phyloP scores from a whole-genome alignment of 2,329 filamentous ascomycete genomes.

The Trematosphaeria pertusa region DNA sequence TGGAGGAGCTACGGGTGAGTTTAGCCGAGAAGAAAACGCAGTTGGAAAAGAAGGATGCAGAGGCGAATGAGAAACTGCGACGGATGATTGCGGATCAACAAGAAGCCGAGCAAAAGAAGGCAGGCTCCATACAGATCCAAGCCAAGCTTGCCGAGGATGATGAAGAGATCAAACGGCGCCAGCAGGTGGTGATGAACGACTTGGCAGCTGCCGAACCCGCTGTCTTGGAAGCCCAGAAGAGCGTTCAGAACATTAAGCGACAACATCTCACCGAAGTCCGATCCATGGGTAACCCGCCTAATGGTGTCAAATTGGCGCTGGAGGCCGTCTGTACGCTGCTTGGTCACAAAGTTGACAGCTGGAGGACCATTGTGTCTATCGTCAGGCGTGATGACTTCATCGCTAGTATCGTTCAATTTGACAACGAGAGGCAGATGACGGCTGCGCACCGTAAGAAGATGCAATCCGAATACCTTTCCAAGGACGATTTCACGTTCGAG shows the following conservation, averaged over 20 bases:
- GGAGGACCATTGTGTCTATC: conserved; percentile 89
- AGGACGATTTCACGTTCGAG: conserved; percentile 95
- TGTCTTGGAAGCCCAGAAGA: conserved; percentile 89
- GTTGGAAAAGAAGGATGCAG: conserved; percentile 89
- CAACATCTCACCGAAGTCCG: conserved; percentile 97
- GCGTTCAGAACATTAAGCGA: conserved; percentile 97
- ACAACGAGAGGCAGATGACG: conserved; percentile 96
- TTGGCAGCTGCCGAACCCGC: conserved; percentile 91
- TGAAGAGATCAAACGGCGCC: conserved; percentile 80
- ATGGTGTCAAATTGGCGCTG: conserved; percentile 87
- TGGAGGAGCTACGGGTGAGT: conserved; percentile 87
- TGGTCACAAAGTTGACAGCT: conserved; percentile 86
- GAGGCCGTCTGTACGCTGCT: conserved; percentile 97
- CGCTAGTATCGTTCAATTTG: conserved; percentile 94
- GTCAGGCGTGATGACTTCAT: conserved; percentile 96
- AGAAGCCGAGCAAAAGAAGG: conserved; percentile 91
- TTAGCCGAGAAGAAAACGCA: conserved; percentile 94
- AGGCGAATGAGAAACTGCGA: conserved; percentile 96
- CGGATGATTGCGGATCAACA: conserved; percentile 96
- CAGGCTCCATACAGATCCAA: conserved; percentile 87
- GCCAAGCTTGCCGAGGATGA: conserved; percentile 87
- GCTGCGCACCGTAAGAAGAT: conserved; percentile 81
- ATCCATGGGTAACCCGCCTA: conserved; percentile 92
- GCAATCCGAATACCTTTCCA: conserved; percentile 89
- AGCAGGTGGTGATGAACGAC: conserved; percentile 84